These are phyloP conservation scores for Leptographium radiaticola DNA, from an alignment of 2,329 filamentous ascomycete species.

Conservation along the genomic window DNA sequence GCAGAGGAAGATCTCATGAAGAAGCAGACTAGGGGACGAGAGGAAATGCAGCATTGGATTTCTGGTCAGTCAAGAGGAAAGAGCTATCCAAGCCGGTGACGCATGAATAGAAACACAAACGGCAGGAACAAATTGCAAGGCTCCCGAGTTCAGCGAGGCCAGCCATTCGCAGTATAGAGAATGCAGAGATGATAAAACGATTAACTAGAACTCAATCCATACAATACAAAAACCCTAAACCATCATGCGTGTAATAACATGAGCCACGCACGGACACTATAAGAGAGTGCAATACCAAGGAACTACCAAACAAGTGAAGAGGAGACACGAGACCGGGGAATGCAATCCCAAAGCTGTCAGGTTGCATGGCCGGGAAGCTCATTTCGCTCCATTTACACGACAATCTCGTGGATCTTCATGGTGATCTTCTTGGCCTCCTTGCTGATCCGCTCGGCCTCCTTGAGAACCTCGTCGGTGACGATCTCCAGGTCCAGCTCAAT, in stretches of 20 bases:
- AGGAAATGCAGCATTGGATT: not conserved
- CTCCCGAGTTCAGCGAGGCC: too few relatives aligned
- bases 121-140: too few relatives aligned
- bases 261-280: slow-evolving; percentile 1
- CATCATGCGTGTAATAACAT: slow-evolving; percentile 1
- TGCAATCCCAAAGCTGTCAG: not conserved
- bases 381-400: slow-evolving; percentile 44
- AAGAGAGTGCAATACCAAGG: not conserved
- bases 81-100: too few relatives aligned
- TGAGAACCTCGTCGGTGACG: slow-evolving; percentile 42
- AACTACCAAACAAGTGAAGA: not conserved
- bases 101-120: too few relatives aligned
- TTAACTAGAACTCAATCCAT: not conserved
- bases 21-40: not conserved
- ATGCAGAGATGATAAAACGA: not conserved
- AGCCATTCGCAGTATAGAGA: too few relatives aligned
- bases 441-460: slow-evolving; percentile 37
- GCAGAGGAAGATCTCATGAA: too few relatives aligned
- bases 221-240: slow-evolving; percentile 3
- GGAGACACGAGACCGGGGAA: not conserved
- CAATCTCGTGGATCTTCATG: slow-evolving; percentile 48
- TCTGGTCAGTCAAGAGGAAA: not conserved
- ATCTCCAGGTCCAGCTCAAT: slow-evolving; percentile 49
- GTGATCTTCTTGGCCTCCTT: slow-evolving; percentile 48
- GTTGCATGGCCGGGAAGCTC: slow-evolving; percentile 42